Conservation (phyloP, 108 stramenopile species). For the Skeletonema potamos region DNA sequence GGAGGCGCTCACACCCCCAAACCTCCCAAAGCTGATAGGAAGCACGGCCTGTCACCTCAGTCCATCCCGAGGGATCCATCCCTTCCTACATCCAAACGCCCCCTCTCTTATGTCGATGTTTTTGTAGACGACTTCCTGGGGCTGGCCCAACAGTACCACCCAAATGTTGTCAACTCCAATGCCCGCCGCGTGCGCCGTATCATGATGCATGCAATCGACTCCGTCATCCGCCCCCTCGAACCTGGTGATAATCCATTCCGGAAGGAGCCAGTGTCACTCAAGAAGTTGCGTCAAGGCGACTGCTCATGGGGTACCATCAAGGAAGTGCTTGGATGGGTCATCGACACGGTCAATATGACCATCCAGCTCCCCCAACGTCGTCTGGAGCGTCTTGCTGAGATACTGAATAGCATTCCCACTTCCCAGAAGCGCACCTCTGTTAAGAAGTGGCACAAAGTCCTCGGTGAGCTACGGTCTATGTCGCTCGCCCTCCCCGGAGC, state of each 20-base stretch:
- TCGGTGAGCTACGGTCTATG: constrained; percentile 52
- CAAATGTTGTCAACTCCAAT: background rate
- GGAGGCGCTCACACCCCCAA: no score
- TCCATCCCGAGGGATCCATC: no score
- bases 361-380: constrained; percentile 15
- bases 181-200: background rate
- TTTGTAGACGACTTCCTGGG: constrained; percentile 35
- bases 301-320: constrained; percentile 36
- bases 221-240: constrained; percentile 10
- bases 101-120: constrained; percentile 6
- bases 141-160: background rate
- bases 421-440: background rate
- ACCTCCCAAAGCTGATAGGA: no score
- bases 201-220: constrained; percentile 18
- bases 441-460: constrained; percentile 31
- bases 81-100: no score
- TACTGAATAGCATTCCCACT: background rate
- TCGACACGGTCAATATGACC: constrained; percentile 7
- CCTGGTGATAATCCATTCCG: constrained; percentile 2
- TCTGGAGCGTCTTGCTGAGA: constrained; percentile 6
- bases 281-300: constrained; percentile 47
- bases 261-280: constrained; percentile 44
- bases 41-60: no score
- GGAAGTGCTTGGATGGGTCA: constrained; percentile 31
- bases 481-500: constrained; percentile 35